Conservation (phyloP, 768 basidiomycete species). For the Psilocybe cubensis region DNA sequence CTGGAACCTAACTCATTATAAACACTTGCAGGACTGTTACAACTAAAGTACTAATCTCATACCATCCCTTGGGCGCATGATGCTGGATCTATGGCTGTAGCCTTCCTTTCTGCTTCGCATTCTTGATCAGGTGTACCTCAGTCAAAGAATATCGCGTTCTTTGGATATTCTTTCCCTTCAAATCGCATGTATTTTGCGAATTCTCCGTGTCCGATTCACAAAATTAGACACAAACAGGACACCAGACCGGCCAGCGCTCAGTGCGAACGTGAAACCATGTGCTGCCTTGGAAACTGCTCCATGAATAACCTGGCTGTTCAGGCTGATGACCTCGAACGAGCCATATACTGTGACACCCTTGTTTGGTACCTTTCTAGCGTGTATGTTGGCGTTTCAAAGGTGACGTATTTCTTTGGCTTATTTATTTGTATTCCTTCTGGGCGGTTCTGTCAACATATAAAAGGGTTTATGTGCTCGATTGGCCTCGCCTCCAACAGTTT, state of each 20-base stretch:
- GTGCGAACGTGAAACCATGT: slow-evolving; percentile 2
- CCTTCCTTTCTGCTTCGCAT: no score
- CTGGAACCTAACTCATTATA: no score
- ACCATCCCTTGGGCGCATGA: no score
- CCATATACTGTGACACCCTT: background rate
- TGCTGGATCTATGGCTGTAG: no score
- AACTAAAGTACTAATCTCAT: no score
- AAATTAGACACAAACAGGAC: background rate
- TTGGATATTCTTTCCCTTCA: background rate
- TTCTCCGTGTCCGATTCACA: background rate
- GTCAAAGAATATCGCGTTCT: background rate
- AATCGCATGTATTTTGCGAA: background rate
- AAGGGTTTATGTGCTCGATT: background rate
- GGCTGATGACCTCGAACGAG: background rate
- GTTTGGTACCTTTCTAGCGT: background rate
- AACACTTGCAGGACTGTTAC: no score
- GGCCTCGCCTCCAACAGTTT: background rate
- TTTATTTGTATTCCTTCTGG: background rate
- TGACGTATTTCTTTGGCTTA: background rate
- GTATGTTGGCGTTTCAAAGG: background rate
- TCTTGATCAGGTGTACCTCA: background rate
- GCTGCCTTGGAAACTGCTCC: background rate
- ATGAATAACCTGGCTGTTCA: background rate
- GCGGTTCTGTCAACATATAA: background rate
- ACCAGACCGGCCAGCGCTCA: background rate